Evolutionary conservation across 129 eudicot species (phyloP), one percentile per base, ranked within the genome.

Genomic region (Silybum marianum): DNA sequence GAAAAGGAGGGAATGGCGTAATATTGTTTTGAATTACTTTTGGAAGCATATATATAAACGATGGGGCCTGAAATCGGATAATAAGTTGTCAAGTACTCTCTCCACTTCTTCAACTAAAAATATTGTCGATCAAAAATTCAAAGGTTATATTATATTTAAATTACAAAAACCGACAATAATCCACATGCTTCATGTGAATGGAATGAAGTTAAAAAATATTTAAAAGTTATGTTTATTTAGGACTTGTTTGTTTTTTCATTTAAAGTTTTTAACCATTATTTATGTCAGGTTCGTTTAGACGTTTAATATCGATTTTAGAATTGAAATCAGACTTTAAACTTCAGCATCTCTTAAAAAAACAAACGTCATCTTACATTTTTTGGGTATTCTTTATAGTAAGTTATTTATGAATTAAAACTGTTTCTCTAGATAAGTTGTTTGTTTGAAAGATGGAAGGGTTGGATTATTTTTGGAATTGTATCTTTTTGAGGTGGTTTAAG

Each of bases 21-120:
- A 74, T 75, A 40, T 40, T 84, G 75, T 85, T 88, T 85, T 85
- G 84, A 77, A 81, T 72, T 82, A 85, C 91, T 87, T 85, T 87
- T 77, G 82, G 86, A 77, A 83, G 72, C 86, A 87, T 76, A 69
- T n/a, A n/a, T n/a, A n/a, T n/a, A n/a, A n/a, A n/a, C n/a, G 81
- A 75, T 75, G 84, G 79, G 86, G n/a, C 73, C 77, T 58, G 5
- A 75, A 28, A 46, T 78, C 62, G 69, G 76, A 79, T 75, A 32
- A 40, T 70, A 67, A 73, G 18, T 73, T 39, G 71, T 82, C 54
- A 74, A 73, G 58, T 46, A 30, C 76, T 75, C 40, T 39, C 36
- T 42, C 30, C 38, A 81, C 74, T 74, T 73, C 2, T 40, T 44
- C 32, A 24, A 13, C 71, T 40, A 11, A 40, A 70, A 68, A 23